Evolutionary conservation across 805 yeast genomes (phyloP), one percentile per base, ranked within the genome.

Genomic region (Yamadazyma tumulicola): DNA sequence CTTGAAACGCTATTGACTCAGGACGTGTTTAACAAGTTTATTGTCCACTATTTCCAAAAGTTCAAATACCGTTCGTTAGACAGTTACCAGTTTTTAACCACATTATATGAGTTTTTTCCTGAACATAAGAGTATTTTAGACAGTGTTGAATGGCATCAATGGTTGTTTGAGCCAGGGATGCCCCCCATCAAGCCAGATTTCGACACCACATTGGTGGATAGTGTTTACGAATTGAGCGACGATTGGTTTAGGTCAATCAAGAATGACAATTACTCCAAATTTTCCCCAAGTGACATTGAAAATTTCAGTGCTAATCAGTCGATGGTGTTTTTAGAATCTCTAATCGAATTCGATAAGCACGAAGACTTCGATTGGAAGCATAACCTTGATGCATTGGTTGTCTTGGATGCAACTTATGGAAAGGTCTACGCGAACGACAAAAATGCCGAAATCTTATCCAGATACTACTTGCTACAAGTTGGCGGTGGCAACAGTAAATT

Each of bases 151-250:
- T 88, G 96, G 95, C 70, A 85, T 35, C 59, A 76, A 18, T 88
- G 96, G 96, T 64, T 86, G 37, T 83, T 70, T 58, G 67, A 72
- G 26, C 83, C 93, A 4, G 96, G 96, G 2, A 73, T 88, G 71
- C 96, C 97, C 26, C 95, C 94, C 43, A 53, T 63, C 14, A 82
- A 77, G 54, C 95, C 94, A 11, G 52, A 74, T 22, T 87, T 88
- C 52, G 86, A 85, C 54, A 85, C 95, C 2, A 65, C 79, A 2
- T 65, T 88, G 49, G 95, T 83, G 6, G 87, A 82, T 49, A 72
- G 75, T 51, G 86, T 91, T 48, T 76, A 77, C 47, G 47, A 51
- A 3, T 69, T 88, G 38, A 86, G 89, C 14, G 66, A 69, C 12
- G 68, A 62, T 48, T 89, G 96, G 96, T 59, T 64, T 28, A 42